Evolutionary conservation across 2,329 filamentous ascomycete genomes (phyloP), one percentile per base, ranked within the genome.

Genomic region (Pezicula radicicola): DNA sequence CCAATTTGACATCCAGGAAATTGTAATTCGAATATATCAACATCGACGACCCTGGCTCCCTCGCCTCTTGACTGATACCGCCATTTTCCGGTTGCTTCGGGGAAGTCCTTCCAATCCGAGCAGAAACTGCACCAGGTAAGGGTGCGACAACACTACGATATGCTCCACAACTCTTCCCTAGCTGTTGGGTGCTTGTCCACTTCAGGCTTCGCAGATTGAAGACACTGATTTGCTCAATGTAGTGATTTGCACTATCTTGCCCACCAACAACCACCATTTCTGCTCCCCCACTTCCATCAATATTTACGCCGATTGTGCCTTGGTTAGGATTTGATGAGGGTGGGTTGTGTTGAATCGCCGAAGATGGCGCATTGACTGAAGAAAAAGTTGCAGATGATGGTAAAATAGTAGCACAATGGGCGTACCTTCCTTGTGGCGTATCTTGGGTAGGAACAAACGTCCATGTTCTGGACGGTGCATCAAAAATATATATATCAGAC

Each of bases 11-110:
- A 63, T 99, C 93, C 50, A 99, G 71, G 65, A 99, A 99, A 70
- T 99, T 97, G 72, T 99, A 99, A 68, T 99, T 99, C 21, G 93
- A 97, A 70, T 99, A 99, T 43, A 99, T 95, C 56, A 99, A 79
- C 91, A 97, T 97, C 2, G 84, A 85, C 1, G 82, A 83, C 6
- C 80, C 81, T 0, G 79, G 69, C 46, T 86, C 82, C 28, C 77
- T 75, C 4, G 74, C 68, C 57, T 85, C 80, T 50, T 78, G 76
- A 57, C 75, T 77, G 16, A 55, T 55, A 15, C 55, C 71, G 25
- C 71, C 71, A 30, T 70, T 69, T 54, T 78, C 77, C 30, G 58
- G 41, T 47, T 66, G 68, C 6, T 62, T 65, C 35, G 69, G 62
- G 42, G 68, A 68, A n/a, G 76, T 71, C 58, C 80, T 84, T 46